Evolutionary conservation across 2,329 filamentous ascomycete species (phyloP), one percentile per base, ranked within the genome.

Genomic region (Cladosporium sphaerospermum): DNA sequence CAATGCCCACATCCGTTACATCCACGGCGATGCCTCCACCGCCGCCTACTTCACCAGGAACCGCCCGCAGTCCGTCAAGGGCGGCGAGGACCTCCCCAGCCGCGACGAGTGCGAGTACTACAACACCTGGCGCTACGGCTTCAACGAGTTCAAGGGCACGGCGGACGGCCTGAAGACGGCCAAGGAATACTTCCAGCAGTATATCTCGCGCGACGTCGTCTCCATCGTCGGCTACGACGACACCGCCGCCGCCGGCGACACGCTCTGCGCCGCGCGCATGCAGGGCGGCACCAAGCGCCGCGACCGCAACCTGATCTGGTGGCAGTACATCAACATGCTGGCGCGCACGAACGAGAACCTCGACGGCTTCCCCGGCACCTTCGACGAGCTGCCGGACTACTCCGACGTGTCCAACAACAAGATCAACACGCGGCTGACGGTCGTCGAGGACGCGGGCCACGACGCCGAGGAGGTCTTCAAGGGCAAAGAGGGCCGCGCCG

Each of bases 241-340:
- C 23, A 44, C 40, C 1, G 47, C 19, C 14, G 31, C 32, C 13
- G 32, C 37, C 5, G 47, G 47, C 8, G 47, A 51, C 32, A 19
- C 18, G 6, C 47, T 51, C 14, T 51, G 47, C 18, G 40, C 40
- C 10, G 47, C 47, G 11, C 47, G 31, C 32, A 51, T 51, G 47
- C 47, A 51, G 32, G 47, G 47, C 9, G 47, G 47, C 32, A 43
- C 40, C 31, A 51, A 51, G 40, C 39, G 47, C 19, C 47, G 47
- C 9, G 47, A 51, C 40, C 47, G 47, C 9, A 51, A 51, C 47
- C 47, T 51, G 28, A 28, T 51, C 47, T 51, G 47, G 47, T 51
- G 47, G 47, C 47, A 51, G 16, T 51, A 51, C 32, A 32, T 51
- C 39, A 51, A 51, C 47, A 44, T 32, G 8, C 47, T 51, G 31